Base-by-base conservation (phyloP, 257 asterid species). In the Nicotiana otophora region DNA sequence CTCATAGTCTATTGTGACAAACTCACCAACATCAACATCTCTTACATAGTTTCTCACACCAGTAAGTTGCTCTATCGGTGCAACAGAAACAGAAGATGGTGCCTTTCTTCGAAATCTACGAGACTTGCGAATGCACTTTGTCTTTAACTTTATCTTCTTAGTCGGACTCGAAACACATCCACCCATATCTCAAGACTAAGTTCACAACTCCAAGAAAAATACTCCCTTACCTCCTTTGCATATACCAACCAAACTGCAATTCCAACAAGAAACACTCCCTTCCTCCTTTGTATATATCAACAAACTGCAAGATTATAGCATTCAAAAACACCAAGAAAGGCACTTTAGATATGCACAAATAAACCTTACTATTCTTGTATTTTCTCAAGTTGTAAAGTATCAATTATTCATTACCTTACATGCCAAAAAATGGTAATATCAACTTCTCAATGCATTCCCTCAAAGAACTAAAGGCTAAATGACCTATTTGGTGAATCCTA, bases 141-240 rank as follows among this genome's bases (percentile, higher is more conserved):
- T 90, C 83, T 91, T 92, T 14, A 95, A 86, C 83, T 88, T 95
- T 2, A 93, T 20, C 86, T 82, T 91, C 75, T 84, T 89, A 31
- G 86, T 88, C 1, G 96, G 92, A 86, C 84, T 90, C 31, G 99
- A 93, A 58, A 93, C 91, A 51, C 99, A 95, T 75, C 94, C 94
- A 64, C 99, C 99, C 98, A 95, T 95, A 77, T 81, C 61, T 17
- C 82, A 67, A 63, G 82, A 80, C 58, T 2, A 74, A 51, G 78
- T 82, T 88, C 87, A 82, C 66, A 66, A 84, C 69, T 64, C 86
- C 68, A 79, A 5, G 42, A 76, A 19, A 70, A 11, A n/a, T 31
- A 53, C 17, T 55, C 72, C 55, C 57, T 53, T 82, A 75, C 83
- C 84, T 57, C 65, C 46, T 51, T 75, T 75, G 80, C 46, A 26